Conservation (phyloP, 192 early-diverging fungal species). For the Coemansia sp. region DNA sequence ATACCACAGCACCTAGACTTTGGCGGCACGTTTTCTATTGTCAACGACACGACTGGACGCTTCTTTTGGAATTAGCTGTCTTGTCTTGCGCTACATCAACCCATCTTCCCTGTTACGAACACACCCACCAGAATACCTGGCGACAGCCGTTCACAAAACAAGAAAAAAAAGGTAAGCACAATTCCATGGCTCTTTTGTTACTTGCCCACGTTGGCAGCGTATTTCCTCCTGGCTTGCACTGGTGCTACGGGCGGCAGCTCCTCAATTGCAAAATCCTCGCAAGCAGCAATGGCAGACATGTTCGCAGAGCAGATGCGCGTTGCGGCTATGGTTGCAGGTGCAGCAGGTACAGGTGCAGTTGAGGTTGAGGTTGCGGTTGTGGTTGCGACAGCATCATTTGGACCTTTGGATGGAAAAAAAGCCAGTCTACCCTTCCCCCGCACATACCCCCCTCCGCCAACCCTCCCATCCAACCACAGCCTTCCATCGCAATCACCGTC, state of each 20-base stretch:
- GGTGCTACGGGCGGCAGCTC: too few relatives aligned
- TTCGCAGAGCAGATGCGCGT: neutral
- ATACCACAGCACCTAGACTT: neutral
- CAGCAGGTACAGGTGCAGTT: neutral
- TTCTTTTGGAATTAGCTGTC: neutral
- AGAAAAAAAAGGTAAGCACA: neutral
- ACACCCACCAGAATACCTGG: neutral
- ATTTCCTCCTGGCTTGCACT: too few relatives aligned
- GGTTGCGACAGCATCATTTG: neutral
- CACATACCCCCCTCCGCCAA: conserved; percentile 3
- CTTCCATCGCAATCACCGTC: neutral
- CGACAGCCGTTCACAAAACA: neutral
- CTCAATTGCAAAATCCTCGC: too few relatives aligned
- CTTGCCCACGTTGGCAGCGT: too few relatives aligned
- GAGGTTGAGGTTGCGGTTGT: neutral
- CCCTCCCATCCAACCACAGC: neutral
- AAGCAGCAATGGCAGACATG: conserved; percentile 1
- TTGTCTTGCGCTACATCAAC: neutral
- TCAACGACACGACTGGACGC: too few relatives aligned
- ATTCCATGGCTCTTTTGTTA: neutral
- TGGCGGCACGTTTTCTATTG: neutral
- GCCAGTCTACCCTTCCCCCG: conserved; percentile 3
- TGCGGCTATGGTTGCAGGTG: neutral
- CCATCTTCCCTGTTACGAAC: neutral
- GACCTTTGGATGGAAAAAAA: neutral